Conservation (phyloP, 129 eudicot species). For the Kitagawia praeruptora region DNA sequence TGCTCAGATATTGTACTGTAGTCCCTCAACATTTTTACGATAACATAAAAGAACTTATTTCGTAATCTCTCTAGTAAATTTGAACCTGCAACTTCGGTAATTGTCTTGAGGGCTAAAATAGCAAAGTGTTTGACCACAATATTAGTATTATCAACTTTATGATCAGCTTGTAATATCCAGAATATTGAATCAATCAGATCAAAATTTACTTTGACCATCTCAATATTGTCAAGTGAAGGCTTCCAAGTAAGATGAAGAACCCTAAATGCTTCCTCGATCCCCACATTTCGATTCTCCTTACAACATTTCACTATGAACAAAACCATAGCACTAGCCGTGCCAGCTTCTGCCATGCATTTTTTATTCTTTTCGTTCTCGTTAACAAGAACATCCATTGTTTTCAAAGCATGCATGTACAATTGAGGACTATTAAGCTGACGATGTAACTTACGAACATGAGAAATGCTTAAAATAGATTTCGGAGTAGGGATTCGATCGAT, state of each 20-base stretch:
- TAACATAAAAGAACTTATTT: constrained; percentile 32
- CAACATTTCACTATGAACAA: constrained; percentile 22
- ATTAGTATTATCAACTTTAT: neutral
- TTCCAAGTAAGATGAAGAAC: constrained; percentile 44
- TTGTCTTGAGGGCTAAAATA: constrained; percentile 21
- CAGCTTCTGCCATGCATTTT: constrained; percentile 39
- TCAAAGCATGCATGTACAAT: constrained; percentile 21
- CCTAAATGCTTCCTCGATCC: constrained; percentile 36
- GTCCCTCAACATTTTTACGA: constrained; percentile 19
- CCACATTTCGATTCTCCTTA: constrained; percentile 14
- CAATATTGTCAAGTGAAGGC: constrained; percentile 23
- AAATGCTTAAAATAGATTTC: constrained; percentile 28
- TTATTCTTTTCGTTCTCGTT: constrained; percentile 35
- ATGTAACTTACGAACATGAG: constrained; percentile 39
- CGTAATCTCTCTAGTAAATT: constrained; percentile 31
- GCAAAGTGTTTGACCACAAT: constrained; percentile 27
- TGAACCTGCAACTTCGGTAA: constrained; percentile 25
- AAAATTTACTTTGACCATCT: constrained; percentile 16
- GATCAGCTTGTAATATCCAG: constrained; percentile 27
- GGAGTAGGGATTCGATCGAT: constrained; percentile 78
- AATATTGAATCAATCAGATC: constrained; percentile 41
- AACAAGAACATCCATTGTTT: constrained; percentile 27
- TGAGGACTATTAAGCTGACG: constrained; percentile 32
- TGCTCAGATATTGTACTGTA: constrained; percentile 18
- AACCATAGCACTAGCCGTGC: constrained; percentile 34